Evolutionary conservation across 106 monocot species (phyloP).

Genomic region (Gastrodia elata): DNA sequence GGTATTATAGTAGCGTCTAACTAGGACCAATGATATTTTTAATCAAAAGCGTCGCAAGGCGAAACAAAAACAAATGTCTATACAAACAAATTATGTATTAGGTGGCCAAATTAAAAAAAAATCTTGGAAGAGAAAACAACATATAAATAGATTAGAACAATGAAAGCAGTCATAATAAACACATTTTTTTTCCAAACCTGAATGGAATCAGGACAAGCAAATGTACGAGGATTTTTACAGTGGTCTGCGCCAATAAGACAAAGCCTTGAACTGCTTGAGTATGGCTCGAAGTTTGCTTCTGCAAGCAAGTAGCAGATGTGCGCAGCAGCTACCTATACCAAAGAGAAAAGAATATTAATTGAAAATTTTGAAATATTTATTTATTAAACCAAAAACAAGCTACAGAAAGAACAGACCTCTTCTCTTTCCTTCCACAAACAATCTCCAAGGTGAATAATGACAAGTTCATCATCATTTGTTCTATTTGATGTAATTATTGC

Average conservation of each 20-base stretch:
- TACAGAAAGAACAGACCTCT: conserved; percentile 44
- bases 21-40: not conserved
- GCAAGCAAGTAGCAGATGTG: conserved; percentile 93
- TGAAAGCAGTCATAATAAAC: not conserved
- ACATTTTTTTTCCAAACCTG: conserved; percentile 45
- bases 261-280: conserved; percentile 71
- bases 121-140: not conserved
- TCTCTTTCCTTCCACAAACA: conserved; percentile 88
- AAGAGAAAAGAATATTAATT: conserved; percentile 2
- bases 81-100: conserved; percentile 2
- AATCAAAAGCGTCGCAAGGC: not conserved
- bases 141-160: not conserved
- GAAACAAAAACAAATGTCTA: not conserved
- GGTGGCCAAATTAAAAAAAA: not conserved
- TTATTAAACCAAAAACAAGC: not conserved
- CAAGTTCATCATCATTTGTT: conserved; percentile 88
- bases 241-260: conserved; percentile 97
- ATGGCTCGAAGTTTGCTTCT: conserved; percentile 77
- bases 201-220: conserved; percentile 81
- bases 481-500: conserved; percentile 91
- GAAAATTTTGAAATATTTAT: not conserved
- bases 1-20: not conserved
- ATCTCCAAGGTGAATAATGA: conserved; percentile 92
- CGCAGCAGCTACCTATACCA: conserved; percentile 72
- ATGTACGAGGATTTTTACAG: conserved; percentile 87